phyloP scores from a whole-genome alignment of 768 basidiomycete genomes.

The Strobilomyces echinocephalus region DNA sequence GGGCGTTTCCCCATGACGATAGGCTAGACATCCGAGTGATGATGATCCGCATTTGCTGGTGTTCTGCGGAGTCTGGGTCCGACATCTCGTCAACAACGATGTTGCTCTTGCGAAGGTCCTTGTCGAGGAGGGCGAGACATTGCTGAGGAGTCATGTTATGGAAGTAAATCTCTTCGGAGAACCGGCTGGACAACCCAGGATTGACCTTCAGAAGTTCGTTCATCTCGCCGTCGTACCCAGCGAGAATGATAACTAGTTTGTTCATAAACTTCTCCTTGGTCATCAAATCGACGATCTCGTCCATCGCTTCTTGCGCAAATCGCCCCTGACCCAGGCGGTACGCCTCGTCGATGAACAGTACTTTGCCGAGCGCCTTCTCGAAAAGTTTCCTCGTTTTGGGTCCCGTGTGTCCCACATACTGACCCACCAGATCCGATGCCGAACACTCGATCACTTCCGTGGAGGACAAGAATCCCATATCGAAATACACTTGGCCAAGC shows the following conservation, averaged over 20 bases:
- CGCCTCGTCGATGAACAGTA: conserved; percentile 70
- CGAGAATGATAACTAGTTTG: conserved; percentile 63
- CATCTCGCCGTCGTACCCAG: conserved; percentile 68
- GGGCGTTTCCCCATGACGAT: conserved; percentile 65
- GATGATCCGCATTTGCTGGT: conserved; percentile 12
- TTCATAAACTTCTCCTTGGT: conserved; percentile 53
- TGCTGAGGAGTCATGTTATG: conserved; percentile 43
- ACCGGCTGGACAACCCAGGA: conserved; percentile 61
- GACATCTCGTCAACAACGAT: conserved; percentile 36
- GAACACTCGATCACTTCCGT: conserved; percentile 63
- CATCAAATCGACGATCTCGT: conserved; percentile 61
- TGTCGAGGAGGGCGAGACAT: conserved; percentile 47
- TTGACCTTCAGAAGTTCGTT: conserved; percentile 56
- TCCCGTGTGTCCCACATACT: conserved; percentile 70
- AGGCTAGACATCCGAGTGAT: conserved; percentile 41
- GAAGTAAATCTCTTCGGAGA: conserved; percentile 58
- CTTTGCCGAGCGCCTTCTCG: conserved; percentile 61
- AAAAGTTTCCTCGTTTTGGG: conserved; percentile 58
- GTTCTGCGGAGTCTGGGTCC: not conserved
- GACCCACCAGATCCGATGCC: conserved; percentile 62
- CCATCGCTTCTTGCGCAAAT: conserved; percentile 68
- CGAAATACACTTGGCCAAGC: conserved; percentile 57
- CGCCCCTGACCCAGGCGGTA: conserved; percentile 58
- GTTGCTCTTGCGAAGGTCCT: conserved; percentile 42
- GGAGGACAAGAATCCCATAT: conserved; percentile 54